Evolutionary conservation across 2,329 filamentous ascomycete genomes (phyloP).

Genomic region (Didymella lethalis): DNA sequence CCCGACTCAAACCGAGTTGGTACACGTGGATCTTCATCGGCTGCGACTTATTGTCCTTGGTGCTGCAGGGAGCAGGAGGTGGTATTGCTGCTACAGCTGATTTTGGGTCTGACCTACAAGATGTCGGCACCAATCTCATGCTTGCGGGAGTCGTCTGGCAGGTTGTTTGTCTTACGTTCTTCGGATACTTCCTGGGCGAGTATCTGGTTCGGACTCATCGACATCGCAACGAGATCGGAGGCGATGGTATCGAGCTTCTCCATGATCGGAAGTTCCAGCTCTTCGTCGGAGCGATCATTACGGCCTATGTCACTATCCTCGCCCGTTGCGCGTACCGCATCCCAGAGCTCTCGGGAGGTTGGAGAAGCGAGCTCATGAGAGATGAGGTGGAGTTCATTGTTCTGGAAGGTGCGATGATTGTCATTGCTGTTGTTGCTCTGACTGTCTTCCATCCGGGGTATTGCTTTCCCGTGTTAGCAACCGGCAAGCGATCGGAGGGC

Average conservation of each 20-base stretch:
- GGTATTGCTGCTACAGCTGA: slow-evolving; percentile 41
- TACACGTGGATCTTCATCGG: slow-evolving; percentile 67
- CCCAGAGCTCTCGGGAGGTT: slow-evolving; percentile 56
- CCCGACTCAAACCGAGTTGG: slow-evolving; percentile 38
- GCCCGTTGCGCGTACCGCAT: slow-evolving; percentile 58
- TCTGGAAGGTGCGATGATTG: slow-evolving; percentile 61
- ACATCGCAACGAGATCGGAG: slow-evolving; percentile 25
- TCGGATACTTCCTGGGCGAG: slow-evolving; percentile 52
- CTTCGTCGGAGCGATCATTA: slow-evolving; percentile 39
- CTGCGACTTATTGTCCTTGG: slow-evolving; percentile 63
- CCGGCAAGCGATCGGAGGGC: slow-evolving; percentile 4
- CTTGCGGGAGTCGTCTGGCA: slow-evolving; percentile 65
- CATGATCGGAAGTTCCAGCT: slow-evolving; percentile 26
- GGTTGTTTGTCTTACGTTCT: slow-evolving; percentile 60
- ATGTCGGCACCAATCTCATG: slow-evolving; percentile 62
- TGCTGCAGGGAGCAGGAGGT: slow-evolving; percentile 65
- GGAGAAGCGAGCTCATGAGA: slow-evolving; percentile 54
- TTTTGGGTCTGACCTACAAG: slow-evolving; percentile 40
- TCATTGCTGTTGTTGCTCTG: slow-evolving; percentile 52
- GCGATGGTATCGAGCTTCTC: slow-evolving; percentile 23
- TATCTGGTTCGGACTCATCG: slow-evolving; percentile 38
- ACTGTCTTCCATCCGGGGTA: slow-evolving; percentile 57
- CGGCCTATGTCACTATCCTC: slow-evolving; percentile 56
- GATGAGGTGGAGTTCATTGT: slow-evolving; percentile 58
- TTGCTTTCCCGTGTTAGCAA: slow-evolving; percentile 35